Base-by-base conservation (phyloP, 352 stramenopile genomes). In the Phytopythium helicoides region DNA sequence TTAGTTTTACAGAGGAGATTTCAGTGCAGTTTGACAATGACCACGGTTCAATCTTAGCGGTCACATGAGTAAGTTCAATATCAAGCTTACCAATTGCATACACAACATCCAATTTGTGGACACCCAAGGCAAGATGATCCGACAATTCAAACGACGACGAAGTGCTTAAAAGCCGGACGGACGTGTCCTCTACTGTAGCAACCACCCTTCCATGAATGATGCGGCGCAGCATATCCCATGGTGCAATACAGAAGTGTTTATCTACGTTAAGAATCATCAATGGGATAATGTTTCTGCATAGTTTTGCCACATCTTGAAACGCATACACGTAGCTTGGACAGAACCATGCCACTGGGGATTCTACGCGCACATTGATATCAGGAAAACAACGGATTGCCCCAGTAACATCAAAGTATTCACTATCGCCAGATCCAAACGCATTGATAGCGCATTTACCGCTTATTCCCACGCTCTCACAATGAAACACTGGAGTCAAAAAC, bases 11-110 rank as follows among this genome's bases (percentile, higher is more conserved):
- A 26, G 64, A 66, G 18, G 62, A 85, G 6, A 92, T 55, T 48
- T 94, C 81, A 16, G 66, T 65, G 15, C 88, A 72, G 40, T 87
- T 76, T 26, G 72, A 75, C 5, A 92, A 34, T 1, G 73, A 72
- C 28, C 75, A 72, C 19, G 83, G 83, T n/a, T 92, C 76, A 39
- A 92, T 85, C 60, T 83, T 89, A 4, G 58, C 63, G 1, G 65
- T 69, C 25, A 90, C 25, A 35, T 68, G 69, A 12, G 76, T 62
- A 8, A 89, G 52, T 11, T 72, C 57, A 3, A 89, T 26, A 28
- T 73, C 60, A 6, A 76, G 63, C 28, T 50, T 61, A 1, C 65
- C 64, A 36, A 54, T 58, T 0, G 53, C 49, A 35, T 81, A 89
- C 2, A 47, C 47, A 7, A 81, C n/a, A 10, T 52, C 39, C 25